These are phyloP conservation scores for Acaromyces ingoldii DNA, from an alignment of 1,284 basidiomycete species.

Conservation along the genomic window DNA sequence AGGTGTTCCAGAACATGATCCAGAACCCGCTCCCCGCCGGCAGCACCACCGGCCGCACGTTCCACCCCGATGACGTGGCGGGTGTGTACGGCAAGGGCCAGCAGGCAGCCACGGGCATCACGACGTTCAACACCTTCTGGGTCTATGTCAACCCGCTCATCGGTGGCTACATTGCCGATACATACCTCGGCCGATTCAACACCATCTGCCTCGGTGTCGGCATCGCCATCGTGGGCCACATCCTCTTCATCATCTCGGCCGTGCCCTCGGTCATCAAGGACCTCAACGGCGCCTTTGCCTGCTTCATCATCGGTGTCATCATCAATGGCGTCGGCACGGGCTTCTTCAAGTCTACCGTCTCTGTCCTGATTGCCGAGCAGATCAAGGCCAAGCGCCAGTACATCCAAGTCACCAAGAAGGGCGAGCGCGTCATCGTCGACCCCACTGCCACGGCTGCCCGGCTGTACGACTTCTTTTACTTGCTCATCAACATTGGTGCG, in stretches of 20 bases:
- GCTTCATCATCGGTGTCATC: conserved; percentile 56
- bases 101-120: conserved; percentile 42
- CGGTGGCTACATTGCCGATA: conserved; percentile 53
- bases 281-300: conserved; percentile 57
- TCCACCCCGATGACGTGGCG: conserved; percentile 19
- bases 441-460: conserved; percentile 62
- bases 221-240: conserved; percentile 57
- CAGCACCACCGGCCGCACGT: conserved; percentile 29
- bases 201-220: conserved; percentile 53
- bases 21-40: conserved; percentile 33
- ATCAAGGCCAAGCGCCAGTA: conserved; percentile 36
- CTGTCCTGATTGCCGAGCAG: conserved; percentile 55
- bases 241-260: conserved; percentile 68
- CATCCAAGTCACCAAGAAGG: conserved; percentile 54
- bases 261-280: conserved; percentile 67
- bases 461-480: conserved; percentile 49
- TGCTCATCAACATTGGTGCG: conserved; percentile 50
- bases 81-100: conserved; percentile 47
- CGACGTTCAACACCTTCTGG: conserved; percentile 49
- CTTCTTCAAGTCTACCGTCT: conserved; percentile 63
- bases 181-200: conserved; percentile 55
- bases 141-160: conserved; percentile 46
- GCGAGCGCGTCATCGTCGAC: conserved; percentile 76
- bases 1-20: conserved; percentile 35
- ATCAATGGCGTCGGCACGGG: conserved; percentile 61